phyloP scores from a whole-genome alignment of 805 yeast species.

The Starmerella geochares region DNA sequence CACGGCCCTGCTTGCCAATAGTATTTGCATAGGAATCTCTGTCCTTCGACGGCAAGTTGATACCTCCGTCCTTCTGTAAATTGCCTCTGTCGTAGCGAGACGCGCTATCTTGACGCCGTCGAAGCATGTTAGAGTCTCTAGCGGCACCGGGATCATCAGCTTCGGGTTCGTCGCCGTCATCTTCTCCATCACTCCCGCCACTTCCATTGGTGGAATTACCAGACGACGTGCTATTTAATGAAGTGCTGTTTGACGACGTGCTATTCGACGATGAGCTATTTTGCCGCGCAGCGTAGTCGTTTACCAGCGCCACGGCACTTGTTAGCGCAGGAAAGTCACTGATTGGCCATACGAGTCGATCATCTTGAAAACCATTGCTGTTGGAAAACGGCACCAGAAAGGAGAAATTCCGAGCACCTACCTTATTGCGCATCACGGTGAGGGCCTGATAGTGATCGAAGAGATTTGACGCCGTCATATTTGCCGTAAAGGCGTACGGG shows the following conservation, averaged over 20 bases:
- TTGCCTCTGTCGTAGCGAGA: neutral
- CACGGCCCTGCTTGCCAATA: slow-evolving; percentile 8
- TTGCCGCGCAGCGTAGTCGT: neutral
- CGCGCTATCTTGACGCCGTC: neutral
- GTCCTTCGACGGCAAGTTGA: neutral
- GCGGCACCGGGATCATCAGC: neutral
- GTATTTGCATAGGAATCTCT: neutral
- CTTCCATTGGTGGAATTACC: neutral
- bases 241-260: neutral
- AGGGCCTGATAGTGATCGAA: neutral
- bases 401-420: neutral
- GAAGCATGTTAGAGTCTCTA: too few species aligned
- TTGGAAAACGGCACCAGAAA: neutral
- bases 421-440: neutral
- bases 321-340: neutral
- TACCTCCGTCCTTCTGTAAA: neutral
- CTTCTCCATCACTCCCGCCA: neutral
- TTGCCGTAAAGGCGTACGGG: neutral
- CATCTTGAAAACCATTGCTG: neutral
- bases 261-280: neutral
- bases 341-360: neutral
- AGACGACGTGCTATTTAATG: neutral
- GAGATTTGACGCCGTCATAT: neutral
- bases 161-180: neutral
- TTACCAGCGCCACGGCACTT: neutral